Conservation (phyloP, 768 basidiomycete species). For the Rhodotorula babjevae region DNA sequence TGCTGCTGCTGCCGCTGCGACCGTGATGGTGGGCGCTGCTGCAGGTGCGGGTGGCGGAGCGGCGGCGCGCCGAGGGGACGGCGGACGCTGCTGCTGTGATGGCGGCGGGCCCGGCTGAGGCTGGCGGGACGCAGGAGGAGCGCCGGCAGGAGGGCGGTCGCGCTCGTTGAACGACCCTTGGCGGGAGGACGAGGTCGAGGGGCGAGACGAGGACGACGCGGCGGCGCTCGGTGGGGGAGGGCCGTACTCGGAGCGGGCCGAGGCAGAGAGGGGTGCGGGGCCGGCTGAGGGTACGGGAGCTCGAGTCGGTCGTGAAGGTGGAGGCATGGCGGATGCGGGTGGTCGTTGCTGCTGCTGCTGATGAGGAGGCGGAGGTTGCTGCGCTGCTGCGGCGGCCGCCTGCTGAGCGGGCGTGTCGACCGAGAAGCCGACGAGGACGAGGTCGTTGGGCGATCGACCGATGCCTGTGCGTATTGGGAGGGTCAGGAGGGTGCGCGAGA, state of each 20-base stretch:
- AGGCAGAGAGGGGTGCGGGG: background rate
- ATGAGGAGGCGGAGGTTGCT: background rate
- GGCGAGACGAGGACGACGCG: background rate
- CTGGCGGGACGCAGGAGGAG: background rate
- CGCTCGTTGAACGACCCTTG: background rate
- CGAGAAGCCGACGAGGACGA: slow-evolving; percentile 31
- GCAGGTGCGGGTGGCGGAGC: background rate
- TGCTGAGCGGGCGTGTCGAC: slow-evolving; percentile 22
- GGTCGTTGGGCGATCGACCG: slow-evolving; percentile 16
- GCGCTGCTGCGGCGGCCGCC: background rate
- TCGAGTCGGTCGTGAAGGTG: background rate
- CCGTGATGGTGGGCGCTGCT: background rate
- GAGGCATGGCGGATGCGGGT: background rate
- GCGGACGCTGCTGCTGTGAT: background rate
- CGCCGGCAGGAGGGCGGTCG: background rate
- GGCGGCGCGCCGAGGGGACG: background rate
- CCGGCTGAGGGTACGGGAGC: background rate
- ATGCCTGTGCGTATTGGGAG: background rate
- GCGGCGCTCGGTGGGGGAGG: background rate
- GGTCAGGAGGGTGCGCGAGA: no score
- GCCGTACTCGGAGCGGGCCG: background rate
- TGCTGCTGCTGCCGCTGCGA: no score
- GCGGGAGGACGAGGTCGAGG: background rate
- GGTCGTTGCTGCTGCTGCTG: background rate
- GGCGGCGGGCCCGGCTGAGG: background rate